phyloP scores from a whole-genome alignment of 2,329 filamentous ascomycete species.

The Dothideomycetes sp. region DNA sequence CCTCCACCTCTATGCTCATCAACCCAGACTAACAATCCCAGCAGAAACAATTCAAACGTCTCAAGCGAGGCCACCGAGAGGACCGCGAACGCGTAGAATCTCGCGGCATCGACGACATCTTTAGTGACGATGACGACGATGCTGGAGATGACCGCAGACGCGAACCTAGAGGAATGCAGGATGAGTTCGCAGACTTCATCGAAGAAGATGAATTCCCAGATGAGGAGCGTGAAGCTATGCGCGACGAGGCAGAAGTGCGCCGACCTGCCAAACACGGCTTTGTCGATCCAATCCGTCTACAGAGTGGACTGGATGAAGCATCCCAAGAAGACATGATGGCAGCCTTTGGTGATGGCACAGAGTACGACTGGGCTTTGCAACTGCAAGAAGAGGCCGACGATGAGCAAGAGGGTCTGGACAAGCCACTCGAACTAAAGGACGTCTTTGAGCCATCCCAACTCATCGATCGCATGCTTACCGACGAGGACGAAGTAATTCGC shows the following conservation, averaged over 20 bases:
- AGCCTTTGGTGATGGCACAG: conserved; percentile 90
- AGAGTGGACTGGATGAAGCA: conserved; percentile 70
- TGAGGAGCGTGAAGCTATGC: conserved; percentile 63
- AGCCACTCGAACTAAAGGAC: conserved; percentile 85
- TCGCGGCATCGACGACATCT: conserved; percentile 80
- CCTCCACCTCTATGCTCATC: background rate
- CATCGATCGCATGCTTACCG: conserved; percentile 86
- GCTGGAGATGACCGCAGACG: conserved; percentile 31
- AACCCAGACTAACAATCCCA: conserved; percentile 5
- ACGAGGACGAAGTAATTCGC: conserved; percentile 87
- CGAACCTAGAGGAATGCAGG: conserved; percentile 39
- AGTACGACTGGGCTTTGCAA: conserved; percentile 90
- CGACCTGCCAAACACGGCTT: conserved; percentile 62
- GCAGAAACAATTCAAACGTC: conserved; percentile 85
- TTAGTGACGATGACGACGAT: conserved; percentile 83
- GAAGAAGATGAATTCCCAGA: conserved; percentile 90
- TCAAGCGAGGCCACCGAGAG: conserved; percentile 82
- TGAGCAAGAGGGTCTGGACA: conserved; percentile 65
- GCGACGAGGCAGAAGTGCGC: conserved; percentile 82
- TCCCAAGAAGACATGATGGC: conserved; percentile 91
- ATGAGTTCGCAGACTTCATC: conserved; percentile 89
- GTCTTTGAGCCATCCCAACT: conserved; percentile 96
- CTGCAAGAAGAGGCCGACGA: conserved; percentile 77
- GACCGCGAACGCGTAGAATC: conserved; percentile 50
- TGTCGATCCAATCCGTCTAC: conserved; percentile 54